These are phyloP conservation scores for Debaryomyces sp. DNA, from an alignment of 1,139 yeast genomes.

Conservation along the genomic window DNA sequence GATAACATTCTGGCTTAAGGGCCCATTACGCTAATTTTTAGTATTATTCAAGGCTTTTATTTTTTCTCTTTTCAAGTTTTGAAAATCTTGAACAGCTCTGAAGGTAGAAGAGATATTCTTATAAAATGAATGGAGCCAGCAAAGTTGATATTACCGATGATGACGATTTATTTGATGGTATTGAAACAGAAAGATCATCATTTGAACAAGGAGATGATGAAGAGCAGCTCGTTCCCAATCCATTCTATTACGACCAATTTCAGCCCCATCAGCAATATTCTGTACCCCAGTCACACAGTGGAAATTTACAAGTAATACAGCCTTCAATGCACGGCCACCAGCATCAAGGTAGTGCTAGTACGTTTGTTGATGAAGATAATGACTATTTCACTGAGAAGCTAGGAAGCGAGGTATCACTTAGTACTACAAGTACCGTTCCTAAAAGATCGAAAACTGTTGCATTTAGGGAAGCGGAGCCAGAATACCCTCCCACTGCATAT, in stretches of 20 bases:
- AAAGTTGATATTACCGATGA: conserved; percentile 13
- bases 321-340: conserved; percentile 12
- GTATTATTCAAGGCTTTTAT: not conserved
- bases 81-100: not conserved
- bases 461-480: conserved; percentile 39
- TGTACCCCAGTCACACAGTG: conserved; percentile 6
- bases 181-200: not conserved
- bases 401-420: conserved; percentile 5
- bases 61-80: not conserved
- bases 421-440: conserved; percentile 6
- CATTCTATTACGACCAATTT: not conserved
- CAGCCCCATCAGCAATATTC: conserved; percentile 11
- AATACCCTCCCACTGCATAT: conserved; percentile 35
- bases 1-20: not conserved
- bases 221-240: not conserved
- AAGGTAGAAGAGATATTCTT: not conserved
- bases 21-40: not conserved
- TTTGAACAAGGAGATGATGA: not conserved
- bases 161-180: conserved; percentile 15
- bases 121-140: not conserved
- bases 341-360: conserved; percentile 20
- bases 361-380: conserved; percentile 27
- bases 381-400: conserved; percentile 19
- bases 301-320: not conserved
- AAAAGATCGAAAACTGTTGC: conserved; percentile 33